A percentile compares a stretch with the other conserved stretches of the same genome.
phyloP scores from a whole-genome alignment of 139 green algal genomes.

The Pleodorina starrii region DNA sequence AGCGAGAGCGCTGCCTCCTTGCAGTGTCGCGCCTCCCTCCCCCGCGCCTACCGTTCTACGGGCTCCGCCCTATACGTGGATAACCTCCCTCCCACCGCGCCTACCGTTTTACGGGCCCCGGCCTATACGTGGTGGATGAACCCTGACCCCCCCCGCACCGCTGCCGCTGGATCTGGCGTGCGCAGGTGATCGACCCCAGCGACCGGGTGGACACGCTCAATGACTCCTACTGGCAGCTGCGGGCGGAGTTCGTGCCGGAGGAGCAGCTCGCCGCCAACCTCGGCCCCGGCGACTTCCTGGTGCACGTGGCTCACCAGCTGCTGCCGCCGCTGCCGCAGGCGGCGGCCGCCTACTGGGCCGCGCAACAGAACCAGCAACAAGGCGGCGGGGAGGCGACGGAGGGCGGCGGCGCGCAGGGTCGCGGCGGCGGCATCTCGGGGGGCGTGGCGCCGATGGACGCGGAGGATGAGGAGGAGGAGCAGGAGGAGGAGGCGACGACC shows the following conservation, averaged over 20 bases:
- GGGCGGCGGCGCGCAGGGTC: not conserved
- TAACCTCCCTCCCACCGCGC: no score
- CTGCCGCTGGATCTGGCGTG: no score
- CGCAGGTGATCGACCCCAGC: conserved; percentile 66
- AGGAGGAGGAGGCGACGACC: not conserved
- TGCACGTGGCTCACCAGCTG: not conserved
- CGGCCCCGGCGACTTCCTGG: not conserved
- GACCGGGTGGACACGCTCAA: conserved; percentile 80
- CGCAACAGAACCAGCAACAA: not conserved
- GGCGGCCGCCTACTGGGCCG: not conserved
- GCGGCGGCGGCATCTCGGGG: not conserved
- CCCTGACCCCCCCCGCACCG: no score
- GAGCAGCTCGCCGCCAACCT: conserved; percentile 67
- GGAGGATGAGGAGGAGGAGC: not conserved
- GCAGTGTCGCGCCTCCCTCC: no score
- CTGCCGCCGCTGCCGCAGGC: conserved; percentile 15
- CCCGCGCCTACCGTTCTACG: no score
- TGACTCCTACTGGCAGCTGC: conserved; percentile 86
- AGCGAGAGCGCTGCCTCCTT: no score
- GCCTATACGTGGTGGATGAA: no score
- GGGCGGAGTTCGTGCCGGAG: conserved; percentile 80
- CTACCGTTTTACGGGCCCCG: no score
- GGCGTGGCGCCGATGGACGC: conserved; percentile 4
- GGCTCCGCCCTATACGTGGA: no score
- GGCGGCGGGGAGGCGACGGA: not conserved